Base-by-base conservation (phyloP, 495 filamentous ascomycete genomes). In the Penicillium arizonense region DNA sequence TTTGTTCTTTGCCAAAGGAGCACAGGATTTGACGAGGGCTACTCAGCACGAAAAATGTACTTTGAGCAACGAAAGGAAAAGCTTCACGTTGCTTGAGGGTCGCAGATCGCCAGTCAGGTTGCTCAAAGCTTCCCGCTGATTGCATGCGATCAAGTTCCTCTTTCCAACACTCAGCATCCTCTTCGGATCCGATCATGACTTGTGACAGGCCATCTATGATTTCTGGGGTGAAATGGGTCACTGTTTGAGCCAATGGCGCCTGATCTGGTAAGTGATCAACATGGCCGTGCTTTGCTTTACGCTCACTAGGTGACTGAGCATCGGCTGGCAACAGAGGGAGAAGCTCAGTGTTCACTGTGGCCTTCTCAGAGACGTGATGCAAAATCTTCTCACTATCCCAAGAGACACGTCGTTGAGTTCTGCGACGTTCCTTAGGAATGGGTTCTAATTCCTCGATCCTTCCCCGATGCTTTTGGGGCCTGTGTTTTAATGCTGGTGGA, bases 31-130 rank as follows among this genome's bases (percentile, higher is more conserved):
- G 78, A 33, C 76, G 76, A 0, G 87, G 80, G 47, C 82, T 84
- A 55, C 86, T 85, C 28, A 95, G 68, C 5, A 87, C 79, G 56
- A 86, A 87, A 63, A 88, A 92, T 3, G 91, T 67, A 44, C 84
- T 88, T 55, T 93, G 88, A 20, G 87, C 82, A 35, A 85, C 72
- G 62, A 92, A 94, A 3, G 72, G 58, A 39, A 74, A 78, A 10
- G 63, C 70, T 38, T 70, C 56, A 10, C 70, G 70, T 47, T 77
- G 74, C 5, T 63, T 65, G 28, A 55, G 37, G n/a, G 72, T 69
- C 28, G 73, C 72, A 61, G 67, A 69, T 14, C 51, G 60, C 72
- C 73, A 74, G 14, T 74, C 67, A 3, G 66, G 64, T 37, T 71
- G 62, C 13, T 77, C 73, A 35, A 72, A 74, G 28, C 53, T 70